Evolutionary conservation across 768 basidiomycete species (phyloP).

Genomic region (Mycena galopus): DNA sequence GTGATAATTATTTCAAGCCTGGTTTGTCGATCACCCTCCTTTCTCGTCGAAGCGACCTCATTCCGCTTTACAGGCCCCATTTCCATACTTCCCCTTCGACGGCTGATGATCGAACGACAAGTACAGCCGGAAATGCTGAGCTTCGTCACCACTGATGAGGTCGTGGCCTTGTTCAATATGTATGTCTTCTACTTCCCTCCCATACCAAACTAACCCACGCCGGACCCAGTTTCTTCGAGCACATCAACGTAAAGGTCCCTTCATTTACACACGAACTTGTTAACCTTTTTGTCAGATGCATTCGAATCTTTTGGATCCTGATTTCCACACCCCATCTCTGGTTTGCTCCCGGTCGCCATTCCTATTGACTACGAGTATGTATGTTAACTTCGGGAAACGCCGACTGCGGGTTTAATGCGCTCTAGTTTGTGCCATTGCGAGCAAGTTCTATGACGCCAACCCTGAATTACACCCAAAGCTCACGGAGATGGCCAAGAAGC

Average conservation of each 20-base stretch:
- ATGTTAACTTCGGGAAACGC: constrained; percentile 38
- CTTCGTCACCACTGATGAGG: constrained; percentile 90
- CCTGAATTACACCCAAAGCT: constrained; percentile 86
- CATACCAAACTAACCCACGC: constrained; percentile 23
- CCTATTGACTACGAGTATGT: constrained; percentile 89
- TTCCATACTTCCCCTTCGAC: constrained; percentile 86
- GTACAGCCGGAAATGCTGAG: constrained; percentile 94
- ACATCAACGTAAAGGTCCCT: constrained; percentile 71
- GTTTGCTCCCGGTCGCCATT: constrained; percentile 97
- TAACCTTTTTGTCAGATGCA: constrained; percentile 67
- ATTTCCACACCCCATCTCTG: constrained; percentile 94
- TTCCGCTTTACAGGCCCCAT: constrained; percentile 74
- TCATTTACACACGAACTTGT: constrained; percentile 18
- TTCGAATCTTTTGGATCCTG: constrained; percentile 83
- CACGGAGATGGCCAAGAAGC: constrained; percentile 85
- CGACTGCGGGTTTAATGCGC: constrained; percentile 7
- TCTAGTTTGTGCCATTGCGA: constrained; percentile 93
- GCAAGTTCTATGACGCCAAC: constrained; percentile 87
- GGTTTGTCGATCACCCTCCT: constrained; percentile 58
- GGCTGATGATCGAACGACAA: constrained; percentile 89
- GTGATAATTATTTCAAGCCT: constrained; percentile 92
- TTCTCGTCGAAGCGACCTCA: constrained; percentile 17
- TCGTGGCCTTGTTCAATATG: constrained; percentile 93
- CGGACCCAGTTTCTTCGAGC: constrained; percentile 74
- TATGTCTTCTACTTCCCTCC: constrained; percentile 56